Conservation (phyloP, 371 early-diverging fungal species). For the Mortierella sp. region DNA sequence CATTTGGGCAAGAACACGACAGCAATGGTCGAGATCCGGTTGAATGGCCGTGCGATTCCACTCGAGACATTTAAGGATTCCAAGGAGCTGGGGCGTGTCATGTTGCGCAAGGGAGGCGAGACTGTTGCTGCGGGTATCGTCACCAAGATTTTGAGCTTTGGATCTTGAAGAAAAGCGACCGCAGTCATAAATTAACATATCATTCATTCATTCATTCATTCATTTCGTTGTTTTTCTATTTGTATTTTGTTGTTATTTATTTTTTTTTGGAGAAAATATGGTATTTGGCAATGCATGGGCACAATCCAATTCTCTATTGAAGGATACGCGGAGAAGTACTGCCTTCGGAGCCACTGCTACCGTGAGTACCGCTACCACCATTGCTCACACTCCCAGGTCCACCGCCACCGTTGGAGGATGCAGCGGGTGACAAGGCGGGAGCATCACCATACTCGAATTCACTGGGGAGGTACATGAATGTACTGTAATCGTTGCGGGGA, state of each 20-base stretch:
- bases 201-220: no score
- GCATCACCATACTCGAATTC: conserved; percentile 51
- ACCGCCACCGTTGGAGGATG: conserved; percentile 28
- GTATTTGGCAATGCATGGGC: no score
- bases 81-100: conserved; percentile 92
- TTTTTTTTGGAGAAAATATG: not conserved
- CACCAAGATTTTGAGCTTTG: conserved; percentile 67
- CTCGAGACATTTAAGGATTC: conserved; percentile 88
- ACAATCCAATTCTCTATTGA: not conserved
- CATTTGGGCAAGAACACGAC: conserved; percentile 84
- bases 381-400: conserved; percentile 15
- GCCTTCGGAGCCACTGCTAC: conserved; percentile 3
- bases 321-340: not conserved
- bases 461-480: conserved; percentile 45
- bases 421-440: conserved; percentile 34
- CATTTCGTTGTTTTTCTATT: no score
- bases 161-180: conserved; percentile 29
- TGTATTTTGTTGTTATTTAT: not conserved
- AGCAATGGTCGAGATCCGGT: conserved; percentile 86
- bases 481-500: conserved; percentile 41
- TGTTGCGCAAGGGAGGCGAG: conserved; percentile 87
- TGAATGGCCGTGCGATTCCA: conserved; percentile 81
- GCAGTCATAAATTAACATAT: not conserved
- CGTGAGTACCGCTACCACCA: conserved; percentile 5
- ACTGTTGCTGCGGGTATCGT: conserved; percentile 96